Conservation (phyloP, 1,284 basidiomycete genomes). For the Hortiboletus rubellus region DNA sequence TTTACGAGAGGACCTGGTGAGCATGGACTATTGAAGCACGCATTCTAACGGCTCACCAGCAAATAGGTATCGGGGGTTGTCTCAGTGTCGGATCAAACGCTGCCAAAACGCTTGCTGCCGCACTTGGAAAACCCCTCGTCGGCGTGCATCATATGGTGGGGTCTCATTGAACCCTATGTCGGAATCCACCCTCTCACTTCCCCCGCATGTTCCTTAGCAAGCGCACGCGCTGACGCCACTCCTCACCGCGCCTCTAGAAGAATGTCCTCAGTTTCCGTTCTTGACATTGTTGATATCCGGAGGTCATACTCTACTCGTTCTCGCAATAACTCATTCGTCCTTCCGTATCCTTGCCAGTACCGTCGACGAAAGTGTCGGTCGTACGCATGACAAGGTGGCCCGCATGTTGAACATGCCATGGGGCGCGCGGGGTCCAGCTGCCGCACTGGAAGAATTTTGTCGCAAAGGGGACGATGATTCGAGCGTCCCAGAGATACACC, state of each 20-base stretch:
- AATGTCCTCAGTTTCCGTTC: constrained; percentile 76
- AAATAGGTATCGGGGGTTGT: constrained; percentile 74
- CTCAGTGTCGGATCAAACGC: constrained; percentile 76
- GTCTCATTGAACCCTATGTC: neutral
- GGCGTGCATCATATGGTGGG: constrained; percentile 94
- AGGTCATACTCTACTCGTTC: constrained; percentile 86
- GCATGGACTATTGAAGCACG: neutral
- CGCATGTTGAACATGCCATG: constrained; percentile 66
- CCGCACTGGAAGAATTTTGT: constrained; percentile 75
- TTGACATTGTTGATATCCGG: constrained; percentile 86
- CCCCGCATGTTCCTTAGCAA: constrained; percentile 57
- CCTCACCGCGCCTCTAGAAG: constrained; percentile 57
- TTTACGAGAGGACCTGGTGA: constrained; percentile 88
- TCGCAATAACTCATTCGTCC: constrained; percentile 57
- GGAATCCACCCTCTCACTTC: neutral
- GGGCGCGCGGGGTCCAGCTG: constrained; percentile 64
- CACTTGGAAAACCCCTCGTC: constrained; percentile 74
- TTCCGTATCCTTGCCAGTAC: constrained; percentile 80
- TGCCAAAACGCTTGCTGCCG: constrained; percentile 80
- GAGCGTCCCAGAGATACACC: constrained; percentile 36
- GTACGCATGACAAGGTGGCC: constrained; percentile 79
- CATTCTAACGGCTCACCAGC: neutral
- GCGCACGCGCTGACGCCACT: constrained; percentile 88
- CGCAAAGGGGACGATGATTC: constrained; percentile 30
- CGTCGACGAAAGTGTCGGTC: constrained; percentile 75